A percentile compares a stretch with the other conserved stretches of the same genome.
Conservation (phyloP, 2,329 filamentous ascomycete genomes). For the Tricladium varicosporioides region DNA sequence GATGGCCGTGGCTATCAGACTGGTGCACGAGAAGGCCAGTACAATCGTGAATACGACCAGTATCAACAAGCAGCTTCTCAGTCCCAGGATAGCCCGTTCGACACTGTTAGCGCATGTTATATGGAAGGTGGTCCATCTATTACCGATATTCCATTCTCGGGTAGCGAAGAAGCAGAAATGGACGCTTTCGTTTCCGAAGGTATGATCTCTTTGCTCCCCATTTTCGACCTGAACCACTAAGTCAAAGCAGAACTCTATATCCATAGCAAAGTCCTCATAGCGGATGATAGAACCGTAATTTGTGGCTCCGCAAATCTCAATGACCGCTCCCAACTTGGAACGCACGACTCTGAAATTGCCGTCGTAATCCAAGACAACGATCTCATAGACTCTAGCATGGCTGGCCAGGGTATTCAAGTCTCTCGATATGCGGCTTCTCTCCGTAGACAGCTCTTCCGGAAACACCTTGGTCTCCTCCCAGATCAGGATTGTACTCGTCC, state of each 20-base stretch:
- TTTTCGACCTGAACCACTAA: not conserved
- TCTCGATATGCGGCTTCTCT: slow-evolving; percentile 76
- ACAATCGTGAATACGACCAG: slow-evolving; percentile 39
- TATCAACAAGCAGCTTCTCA: slow-evolving; percentile 70
- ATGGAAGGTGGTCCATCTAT: slow-evolving; percentile 77
- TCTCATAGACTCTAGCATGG: slow-evolving; percentile 69
- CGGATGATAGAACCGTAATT: slow-evolving; percentile 78
- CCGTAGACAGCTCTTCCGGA: slow-evolving; percentile 82
- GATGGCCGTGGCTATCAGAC: slow-evolving; percentile 37
- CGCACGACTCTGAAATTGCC: slow-evolving; percentile 87
- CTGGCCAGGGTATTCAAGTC: slow-evolving; percentile 68
- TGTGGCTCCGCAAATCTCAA: slow-evolving; percentile 67
- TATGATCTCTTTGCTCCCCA: slow-evolving; percentile 1
- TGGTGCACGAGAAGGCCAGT: slow-evolving; percentile 34
- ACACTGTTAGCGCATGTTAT: slow-evolving; percentile 76
- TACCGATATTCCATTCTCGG: slow-evolving; percentile 53
- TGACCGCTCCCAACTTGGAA: slow-evolving; percentile 71
- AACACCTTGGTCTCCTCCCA: slow-evolving; percentile 82
- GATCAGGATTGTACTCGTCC: slow-evolving; percentile 67
- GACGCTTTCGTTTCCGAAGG: slow-evolving; percentile 58
- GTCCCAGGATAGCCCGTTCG: slow-evolving; percentile 59
- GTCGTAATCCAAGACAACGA: slow-evolving; percentile 80
- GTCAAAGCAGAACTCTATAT: slow-evolving; percentile 51
- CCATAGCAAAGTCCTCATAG: slow-evolving; percentile 72
- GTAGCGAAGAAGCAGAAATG: slow-evolving; percentile 54